These are phyloP conservation scores for Cryptococcus maquisensis DNA, from an alignment of 1,284 basidiomycete genomes.

Conservation along the genomic window DNA sequence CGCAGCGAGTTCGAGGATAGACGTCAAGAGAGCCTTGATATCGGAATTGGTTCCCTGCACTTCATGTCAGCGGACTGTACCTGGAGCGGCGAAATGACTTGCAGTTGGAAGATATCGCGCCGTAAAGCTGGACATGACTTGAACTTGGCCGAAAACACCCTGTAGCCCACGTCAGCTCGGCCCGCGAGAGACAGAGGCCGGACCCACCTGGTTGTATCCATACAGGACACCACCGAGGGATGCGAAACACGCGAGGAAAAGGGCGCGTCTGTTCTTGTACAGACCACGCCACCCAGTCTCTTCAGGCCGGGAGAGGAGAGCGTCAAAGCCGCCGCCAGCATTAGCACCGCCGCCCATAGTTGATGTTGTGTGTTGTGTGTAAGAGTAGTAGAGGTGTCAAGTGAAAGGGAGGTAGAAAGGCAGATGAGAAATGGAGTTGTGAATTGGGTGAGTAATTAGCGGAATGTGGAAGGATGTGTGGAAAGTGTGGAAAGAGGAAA, in stretches of 20 bases:
- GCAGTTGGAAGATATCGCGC: constrained; percentile 31
- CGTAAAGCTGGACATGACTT: constrained; percentile 43
- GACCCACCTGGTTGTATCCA: constrained; percentile 37
- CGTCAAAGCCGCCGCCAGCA: constrained; percentile 34
- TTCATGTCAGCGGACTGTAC: background rate
- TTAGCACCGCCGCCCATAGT: constrained; percentile 30
- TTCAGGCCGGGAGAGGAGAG: constrained; percentile 20
- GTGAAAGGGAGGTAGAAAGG: background rate
- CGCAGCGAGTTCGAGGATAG: constrained; percentile 43
- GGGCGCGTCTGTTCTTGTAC: constrained; percentile 31
- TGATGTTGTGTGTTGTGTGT: background rate
- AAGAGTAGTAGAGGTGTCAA: background rate
- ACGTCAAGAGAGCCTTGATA: constrained; percentile 34
- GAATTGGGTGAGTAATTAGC: too few relatives aligned
- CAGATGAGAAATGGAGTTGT: background rate
- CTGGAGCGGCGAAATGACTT: constrained; percentile 3
- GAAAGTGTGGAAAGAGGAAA: too few relatives aligned
- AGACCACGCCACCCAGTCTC: constrained; percentile 36
- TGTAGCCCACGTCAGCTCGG: constrained; percentile 3
- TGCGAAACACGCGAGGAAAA: constrained; percentile 37
- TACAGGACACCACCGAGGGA: constrained; percentile 47
- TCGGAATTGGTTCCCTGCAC: constrained; percentile 13
- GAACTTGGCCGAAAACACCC: constrained; percentile 45
- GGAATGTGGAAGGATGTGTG: too few relatives aligned
- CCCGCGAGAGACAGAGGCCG: background rate